Conservation (phyloP, 257 asterid genomes). For the Fraxinus quadrangulata region DNA sequence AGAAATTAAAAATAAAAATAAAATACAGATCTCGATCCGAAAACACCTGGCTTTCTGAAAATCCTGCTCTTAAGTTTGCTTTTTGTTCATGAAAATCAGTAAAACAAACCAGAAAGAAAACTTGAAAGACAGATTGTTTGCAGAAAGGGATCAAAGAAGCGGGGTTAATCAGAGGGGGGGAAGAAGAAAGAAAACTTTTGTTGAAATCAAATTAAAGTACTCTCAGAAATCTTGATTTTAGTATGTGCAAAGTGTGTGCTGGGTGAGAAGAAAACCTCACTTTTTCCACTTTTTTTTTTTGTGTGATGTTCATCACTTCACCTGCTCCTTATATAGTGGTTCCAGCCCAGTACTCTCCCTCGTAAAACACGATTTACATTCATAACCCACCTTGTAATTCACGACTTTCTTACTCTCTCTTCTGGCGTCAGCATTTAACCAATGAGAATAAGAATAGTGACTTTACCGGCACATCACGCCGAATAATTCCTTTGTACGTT, state of each 20-base stretch:
- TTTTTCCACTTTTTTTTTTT: slow-evolving; percentile 28
- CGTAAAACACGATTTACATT: slow-evolving; percentile 6
- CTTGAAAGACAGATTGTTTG: slow-evolving; percentile 56
- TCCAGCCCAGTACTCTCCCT: slow-evolving; percentile 30
- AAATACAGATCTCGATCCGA: slow-evolving; percentile 63
- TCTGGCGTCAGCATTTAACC: slow-evolving; percentile 19
- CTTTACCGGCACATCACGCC: slow-evolving; percentile 20
- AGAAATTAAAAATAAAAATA: slow-evolving; percentile 11
- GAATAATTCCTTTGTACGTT: neutral
- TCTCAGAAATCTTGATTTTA: neutral
- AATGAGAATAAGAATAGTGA: neutral
- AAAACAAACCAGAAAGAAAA: slow-evolving; percentile 46
- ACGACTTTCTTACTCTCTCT: slow-evolving; percentile 9
- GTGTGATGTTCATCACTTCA: slow-evolving; percentile 18
- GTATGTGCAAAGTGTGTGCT: slow-evolving; percentile 51
- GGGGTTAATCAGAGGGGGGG: slow-evolving; percentile 60
- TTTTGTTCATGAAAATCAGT: slow-evolving; percentile 23
- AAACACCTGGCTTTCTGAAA: slow-evolving; percentile 67
- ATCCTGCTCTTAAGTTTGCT: slow-evolving; percentile 53
- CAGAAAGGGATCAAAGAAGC: slow-evolving; percentile 91
- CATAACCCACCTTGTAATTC: neutral
- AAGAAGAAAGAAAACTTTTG: neutral
- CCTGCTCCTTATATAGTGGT: slow-evolving; percentile 41
- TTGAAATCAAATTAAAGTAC: neutral
- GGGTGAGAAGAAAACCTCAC: slow-evolving; percentile 56